Evolutionary conservation across 164 flowering plant species (phyloP), one percentile per base, ranked within the genome.

Genomic region (Euptelea pleiosperma): DNA sequence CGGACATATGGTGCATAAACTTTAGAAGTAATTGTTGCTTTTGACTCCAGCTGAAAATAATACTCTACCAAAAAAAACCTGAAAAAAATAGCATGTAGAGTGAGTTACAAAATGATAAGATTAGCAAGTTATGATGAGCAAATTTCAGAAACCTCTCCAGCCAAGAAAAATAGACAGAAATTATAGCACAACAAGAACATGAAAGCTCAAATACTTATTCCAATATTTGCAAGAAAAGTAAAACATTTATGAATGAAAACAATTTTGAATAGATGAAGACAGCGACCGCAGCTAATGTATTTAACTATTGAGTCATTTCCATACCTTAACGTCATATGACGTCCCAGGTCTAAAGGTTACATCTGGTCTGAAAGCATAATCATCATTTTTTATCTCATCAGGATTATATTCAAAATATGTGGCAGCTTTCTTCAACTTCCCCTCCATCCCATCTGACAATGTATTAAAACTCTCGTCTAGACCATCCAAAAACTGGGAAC

Each of bases 361-460:
- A 74, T 87, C 91, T 37, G 90, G 80, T 65, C 97, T 75, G 60
- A 59, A 84, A 31, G 77, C n/a, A 62, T 76, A 91, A 65, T 74
- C 80, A 0, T 81, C 84, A 22, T 66, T 6, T 3, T 4, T 3
- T 1, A 75, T 67, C 71, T 85, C 93, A 1, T 82, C 82, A 7
- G 68, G 58, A 60, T 81, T 65, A 58, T 55, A 55, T 22, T 82
- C 76, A 66, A 83, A 90, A 56, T 73, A 73, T 6, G 72, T 56
- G 16, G 96, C 91, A n/a, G 86, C 91, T 60, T 80, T 58, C 77
- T 75, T 71, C 71, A 91, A 61, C 63, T 82, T 83, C 50, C 66
- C 79, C 60, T 85, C 90, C 85, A 87, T 75, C 42, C 87, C 86
- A 77, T 85, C 97, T 6, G 77, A 70, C 60, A 79, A 67, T 8